Conservation (phyloP, 257 asterid genomes). For the Datura wrightii region DNA sequence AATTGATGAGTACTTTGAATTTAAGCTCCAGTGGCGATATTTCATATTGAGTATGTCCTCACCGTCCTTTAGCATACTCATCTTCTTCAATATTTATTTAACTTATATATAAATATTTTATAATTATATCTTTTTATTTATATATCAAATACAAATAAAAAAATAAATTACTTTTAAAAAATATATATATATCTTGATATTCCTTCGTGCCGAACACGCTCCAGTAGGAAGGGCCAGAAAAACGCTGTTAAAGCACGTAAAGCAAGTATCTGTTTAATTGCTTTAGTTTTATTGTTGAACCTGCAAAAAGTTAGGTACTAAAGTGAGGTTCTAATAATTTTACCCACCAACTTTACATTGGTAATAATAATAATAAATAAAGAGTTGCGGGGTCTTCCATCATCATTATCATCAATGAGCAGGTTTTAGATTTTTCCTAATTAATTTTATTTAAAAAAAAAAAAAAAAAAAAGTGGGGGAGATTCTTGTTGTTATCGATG, state of each 20-base stretch:
- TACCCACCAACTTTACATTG: constrained; percentile 57
- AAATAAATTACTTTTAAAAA: too few species aligned
- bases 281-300: constrained; percentile 36
- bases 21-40: too few species aligned
- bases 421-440: constrained; percentile 34
- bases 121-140: too few species aligned
- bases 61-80: too few species aligned
- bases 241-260: neutral
- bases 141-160: too few species aligned
- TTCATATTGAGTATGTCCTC: too few species aligned
- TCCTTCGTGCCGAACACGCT: too few species aligned
- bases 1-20: too few species aligned
- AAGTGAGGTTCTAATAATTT: constrained; percentile 56
- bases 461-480: constrained; percentile 12
- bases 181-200: too few species aligned
- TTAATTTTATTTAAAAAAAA: neutral
- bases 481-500: neutral
- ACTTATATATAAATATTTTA: too few species aligned
- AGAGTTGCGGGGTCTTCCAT: constrained; percentile 37
- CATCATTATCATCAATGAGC: constrained; percentile 56
- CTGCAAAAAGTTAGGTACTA: constrained; percentile 44
- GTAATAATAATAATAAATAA: constrained; percentile 1
- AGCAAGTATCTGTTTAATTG: constrained; percentile 34
- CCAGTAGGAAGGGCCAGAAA: neutral
- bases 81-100: too few species aligned